Evolutionary conservation across 139 green algal species (phyloP).

Genomic region (Chara braunii): DNA sequence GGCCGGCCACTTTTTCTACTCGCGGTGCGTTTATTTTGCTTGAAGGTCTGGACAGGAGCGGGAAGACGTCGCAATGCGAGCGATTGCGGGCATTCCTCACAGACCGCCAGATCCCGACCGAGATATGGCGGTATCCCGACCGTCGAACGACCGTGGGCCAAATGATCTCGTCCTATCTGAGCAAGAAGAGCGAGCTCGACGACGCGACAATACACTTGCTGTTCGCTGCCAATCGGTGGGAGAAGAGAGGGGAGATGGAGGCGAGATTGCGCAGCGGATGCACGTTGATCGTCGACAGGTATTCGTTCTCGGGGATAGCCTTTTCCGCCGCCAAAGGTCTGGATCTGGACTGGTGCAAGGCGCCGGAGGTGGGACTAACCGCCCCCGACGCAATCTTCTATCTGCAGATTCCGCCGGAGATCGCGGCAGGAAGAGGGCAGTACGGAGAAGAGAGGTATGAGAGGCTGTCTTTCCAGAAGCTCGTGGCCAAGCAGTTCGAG

Average conservation of each 20-base stretch:
- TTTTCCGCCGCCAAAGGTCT: slow-evolving; percentile 87
- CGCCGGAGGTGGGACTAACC: slow-evolving; percentile 54
- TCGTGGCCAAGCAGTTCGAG: slow-evolving; percentile 30
- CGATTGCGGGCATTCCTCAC: slow-evolving; percentile 57
- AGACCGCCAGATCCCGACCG: slow-evolving; percentile 38
- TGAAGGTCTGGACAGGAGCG: slow-evolving; percentile 85
- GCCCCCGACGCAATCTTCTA: slow-evolving; percentile 79
- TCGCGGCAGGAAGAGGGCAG: slow-evolving; percentile 54
- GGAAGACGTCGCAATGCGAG: slow-evolving; percentile 86
- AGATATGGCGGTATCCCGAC: slow-evolving; percentile 88
- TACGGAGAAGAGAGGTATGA: slow-evolving; percentile 81
- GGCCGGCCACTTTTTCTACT: background rate
- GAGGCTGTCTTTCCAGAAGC: slow-evolving; percentile 43
- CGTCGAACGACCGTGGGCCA: slow-evolving; percentile 68
- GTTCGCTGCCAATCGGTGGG: slow-evolving; percentile 87
- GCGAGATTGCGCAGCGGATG: slow-evolving; percentile 61
- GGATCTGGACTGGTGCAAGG: slow-evolving; percentile 65
- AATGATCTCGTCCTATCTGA: slow-evolving; percentile 83
- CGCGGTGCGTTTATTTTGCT: slow-evolving; percentile 57
- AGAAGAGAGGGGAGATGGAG: slow-evolving; percentile 57
- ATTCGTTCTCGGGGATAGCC: slow-evolving; percentile 80
- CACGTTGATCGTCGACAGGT: slow-evolving; percentile 88
- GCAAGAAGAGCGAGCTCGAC: slow-evolving; percentile 54
- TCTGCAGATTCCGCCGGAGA: slow-evolving; percentile 57
- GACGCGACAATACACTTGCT: slow-evolving; percentile 78